Base-by-base conservation (phyloP, 805 yeast species). In the Yamadazyma nakazawae region DNA sequence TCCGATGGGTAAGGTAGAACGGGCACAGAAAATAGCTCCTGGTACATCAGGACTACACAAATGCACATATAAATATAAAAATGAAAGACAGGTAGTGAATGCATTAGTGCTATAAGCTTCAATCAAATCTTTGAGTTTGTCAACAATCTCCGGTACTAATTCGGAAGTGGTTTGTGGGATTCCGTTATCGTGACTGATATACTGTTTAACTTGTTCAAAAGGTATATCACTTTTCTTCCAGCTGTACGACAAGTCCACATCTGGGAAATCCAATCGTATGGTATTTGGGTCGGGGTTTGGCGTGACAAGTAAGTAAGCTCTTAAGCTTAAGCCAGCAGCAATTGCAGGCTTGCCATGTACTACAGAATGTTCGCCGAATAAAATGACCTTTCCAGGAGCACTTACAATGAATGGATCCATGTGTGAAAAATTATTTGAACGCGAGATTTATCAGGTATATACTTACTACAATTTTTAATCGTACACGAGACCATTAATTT, bases 321-420 rank as follows among this genome's bases (percentile, higher is more conserved):
- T 78, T 48, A 94, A 70, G 6, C 94, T 84, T 9, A 92, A 78
- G 3, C 97, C 94, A 0, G 98, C 97, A 1, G 99, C 98, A 43
- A 94, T 87, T 11, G 97, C 98, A 1, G 97, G 97, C 70, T 83
- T 87, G 39, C 87, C 84, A 62, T 87, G 88, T 0, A 94, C 99
- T 1, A 95, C 98, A 7, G 97, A 87, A 60, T 94, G 99, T 61
- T 94, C 99, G 18, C 99, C 99, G 63, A 91, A 94, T 31, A 94
- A 75, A 56, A 94, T 94, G 38, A 90, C 96, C 60, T 94, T 94
- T 3, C 99, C 99, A 0, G 99, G 99, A 0, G 99, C 94, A 45
- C 96, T 87, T 1, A 89, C 88, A 42, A 81, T 66, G 63, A 91
- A 88, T 11, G 53, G 42, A 28, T 28, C 32, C 34, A 28, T 37